Conservation (phyloP, 1,139 yeast genomes). For the Pichia sp. region DNA sequence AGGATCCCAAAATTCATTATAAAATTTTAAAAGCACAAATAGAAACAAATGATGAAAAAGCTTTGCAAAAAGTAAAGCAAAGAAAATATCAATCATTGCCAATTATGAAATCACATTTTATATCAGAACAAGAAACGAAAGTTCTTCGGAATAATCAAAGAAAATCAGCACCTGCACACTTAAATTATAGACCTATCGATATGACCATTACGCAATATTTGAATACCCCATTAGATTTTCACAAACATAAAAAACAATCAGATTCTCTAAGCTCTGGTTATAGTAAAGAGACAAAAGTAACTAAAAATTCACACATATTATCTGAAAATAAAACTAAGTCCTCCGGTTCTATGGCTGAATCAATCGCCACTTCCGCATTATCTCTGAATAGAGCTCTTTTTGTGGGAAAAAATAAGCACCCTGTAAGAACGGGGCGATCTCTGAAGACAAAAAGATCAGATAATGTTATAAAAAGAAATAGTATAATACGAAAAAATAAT, state of each 20-base stretch:
- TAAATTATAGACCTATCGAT: slow-evolving; percentile 12
- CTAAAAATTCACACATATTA: neutral
- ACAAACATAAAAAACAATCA: slow-evolving; percentile 13
- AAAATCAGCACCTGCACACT: slow-evolving; percentile 14
- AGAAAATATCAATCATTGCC: slow-evolving; percentile 16
- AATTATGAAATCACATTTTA: neutral
- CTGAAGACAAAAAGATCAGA: slow-evolving; percentile 13
- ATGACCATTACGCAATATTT: slow-evolving; percentile 16
- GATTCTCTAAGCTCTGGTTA: slow-evolving; percentile 1
- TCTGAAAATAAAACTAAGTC: neutral
- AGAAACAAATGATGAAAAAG: neutral
- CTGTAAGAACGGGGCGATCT: neutral
- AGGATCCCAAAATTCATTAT: slow-evolving; percentile 13
- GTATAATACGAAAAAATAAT: neutral
- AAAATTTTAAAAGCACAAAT: slow-evolving; percentile 16
- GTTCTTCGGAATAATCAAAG: slow-evolving; percentile 4
- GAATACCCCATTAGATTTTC: slow-evolving; percentile 16
- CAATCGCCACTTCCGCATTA: slow-evolving; percentile 6
- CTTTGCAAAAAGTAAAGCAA: neutral
- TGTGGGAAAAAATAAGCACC: neutral
- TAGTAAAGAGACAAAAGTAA: slow-evolving; percentile 5
- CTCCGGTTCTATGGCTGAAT: slow-evolving; percentile 2
- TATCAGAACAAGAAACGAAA: neutral
- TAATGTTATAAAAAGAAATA: slow-evolving; percentile 5
- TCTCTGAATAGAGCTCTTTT: neutral